These are phyloP conservation scores for Ogataea polymorpha DNA, from an alignment of 805 yeast species.

Conservation along the genomic window DNA sequence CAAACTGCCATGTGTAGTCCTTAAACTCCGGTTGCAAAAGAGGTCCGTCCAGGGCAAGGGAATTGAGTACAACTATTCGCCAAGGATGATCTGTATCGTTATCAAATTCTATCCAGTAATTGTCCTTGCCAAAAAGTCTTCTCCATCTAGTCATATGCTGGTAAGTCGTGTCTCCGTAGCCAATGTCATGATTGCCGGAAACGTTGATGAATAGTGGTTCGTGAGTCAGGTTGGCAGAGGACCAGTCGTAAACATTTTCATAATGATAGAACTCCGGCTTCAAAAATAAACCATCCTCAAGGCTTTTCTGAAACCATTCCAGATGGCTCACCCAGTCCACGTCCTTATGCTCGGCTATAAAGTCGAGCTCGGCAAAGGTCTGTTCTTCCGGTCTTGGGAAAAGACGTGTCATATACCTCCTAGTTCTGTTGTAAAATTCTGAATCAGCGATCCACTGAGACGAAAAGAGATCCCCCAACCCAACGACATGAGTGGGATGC, in stretches of 20 bases:
- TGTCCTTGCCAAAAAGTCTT: slow-evolving; percentile 76
- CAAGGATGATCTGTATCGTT: slow-evolving; percentile 65
- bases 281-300: slow-evolving; percentile 32
- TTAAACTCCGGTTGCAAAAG: slow-evolving; percentile 71
- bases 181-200: slow-evolving; percentile 95
- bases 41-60: slow-evolving; percentile 87
- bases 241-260: slow-evolving; percentile 68
- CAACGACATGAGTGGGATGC: slow-evolving; percentile 77
- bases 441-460: slow-evolving; percentile 92
- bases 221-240: slow-evolving; percentile 34
- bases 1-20: slow-evolving; percentile 67
- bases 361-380: slow-evolving; percentile 46
- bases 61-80: slow-evolving; percentile 85
- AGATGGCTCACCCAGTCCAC: slow-evolving; percentile 53
- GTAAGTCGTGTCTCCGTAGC: slow-evolving; percentile 93
- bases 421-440: slow-evolving; percentile 79
- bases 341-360: slow-evolving; percentile 46
- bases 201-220: slow-evolving; percentile 76
- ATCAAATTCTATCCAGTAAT: slow-evolving; percentile 73
- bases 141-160: slow-evolving; percentile 84
- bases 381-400: slow-evolving; percentile 58
- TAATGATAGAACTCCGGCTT: slow-evolving; percentile 42
- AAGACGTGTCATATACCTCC: slow-evolving; percentile 66
- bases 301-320: slow-evolving; percentile 30
- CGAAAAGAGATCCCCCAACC: slow-evolving; percentile 89